Evolutionary conservation across 2,329 filamentous ascomycete genomes (phyloP), one percentile per base, ranked within the genome.

Genomic region (Fusarium avenaceum): DNA sequence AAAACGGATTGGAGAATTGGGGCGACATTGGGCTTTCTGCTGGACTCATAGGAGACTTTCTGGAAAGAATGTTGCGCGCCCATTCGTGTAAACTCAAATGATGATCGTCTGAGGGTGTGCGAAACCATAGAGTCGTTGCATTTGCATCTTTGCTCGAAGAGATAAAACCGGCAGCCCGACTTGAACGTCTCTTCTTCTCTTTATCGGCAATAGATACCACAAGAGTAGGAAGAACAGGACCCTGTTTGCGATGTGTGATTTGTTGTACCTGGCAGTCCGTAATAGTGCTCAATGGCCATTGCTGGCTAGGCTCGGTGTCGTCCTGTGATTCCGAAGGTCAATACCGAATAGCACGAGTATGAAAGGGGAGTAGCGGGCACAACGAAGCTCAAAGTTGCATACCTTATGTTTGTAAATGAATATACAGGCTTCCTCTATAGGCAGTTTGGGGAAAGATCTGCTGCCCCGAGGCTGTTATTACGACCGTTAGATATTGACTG

Each of bases 101-200:
- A 39, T 81, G 80, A 56, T 88, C 85, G 19, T 89, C 86, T 6
- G 79, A 76, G 17, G 83, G 79, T 0, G 82, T 79, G 32, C 89
- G 86, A 65, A 91, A 90, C 78, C 85, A 85, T 4, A 91, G 76
- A 0, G 82, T 84, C 10, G 80, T 82, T 4, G 82, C 78, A 10
- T 79, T 76, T 2, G 82, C 78, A 17, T 88, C 85, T 72, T 85
- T 88, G 58, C 78, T 83, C 8, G 80, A 76, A 11, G 84, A 76
- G 19, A 83, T 84, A 22, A 90, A 79, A 4, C 86, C 86, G 6
- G 86, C 84, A 5, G 89, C 86, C 63, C 88, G 83, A 69, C 88
- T 90, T 46, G 89, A 90, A 62, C 89, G 83, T 49, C 89, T 85
- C 71, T 90, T 90, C 56, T 87, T 85, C 65, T 88, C 80, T 74